Evolutionary conservation across 1,284 basidiomycete species (phyloP).

Genomic region (Trichosporon sp.): DNA sequence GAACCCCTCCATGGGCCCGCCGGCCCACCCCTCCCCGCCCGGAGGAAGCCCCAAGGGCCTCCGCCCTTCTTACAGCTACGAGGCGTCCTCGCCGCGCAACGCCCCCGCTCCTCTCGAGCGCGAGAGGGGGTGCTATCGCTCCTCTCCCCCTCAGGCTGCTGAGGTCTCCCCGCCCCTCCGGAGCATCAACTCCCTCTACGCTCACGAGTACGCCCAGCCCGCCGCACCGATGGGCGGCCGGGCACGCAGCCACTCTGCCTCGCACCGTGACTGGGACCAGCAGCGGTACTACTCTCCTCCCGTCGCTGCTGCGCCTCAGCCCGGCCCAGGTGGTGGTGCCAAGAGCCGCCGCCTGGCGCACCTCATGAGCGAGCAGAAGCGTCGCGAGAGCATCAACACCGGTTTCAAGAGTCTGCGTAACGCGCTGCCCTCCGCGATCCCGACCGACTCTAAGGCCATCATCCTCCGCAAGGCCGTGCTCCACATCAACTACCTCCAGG

Average conservation of each 20-base stretch:
- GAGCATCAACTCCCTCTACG: slow-evolving; percentile 18
- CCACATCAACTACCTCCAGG: slow-evolving; percentile 48
- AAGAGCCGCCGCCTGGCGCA: slow-evolving; percentile 51
- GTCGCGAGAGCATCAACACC: slow-evolving; percentile 54
- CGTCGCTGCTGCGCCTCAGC: slow-evolving; percentile 16
- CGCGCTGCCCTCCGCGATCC: slow-evolving; percentile 42
- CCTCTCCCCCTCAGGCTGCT: slow-evolving; percentile 4
- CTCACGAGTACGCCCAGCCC: not conserved
- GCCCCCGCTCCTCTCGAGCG: slow-evolving; percentile 1
- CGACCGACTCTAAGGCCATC: slow-evolving; percentile 53
- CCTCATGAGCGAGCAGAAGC: slow-evolving; percentile 53
- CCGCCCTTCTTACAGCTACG: slow-evolving; percentile 30
- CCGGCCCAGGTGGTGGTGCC: slow-evolving; percentile 32
- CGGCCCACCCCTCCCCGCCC: slow-evolving; percentile 2
- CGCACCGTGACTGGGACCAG: slow-evolving; percentile 28
- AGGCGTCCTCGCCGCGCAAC: slow-evolving; percentile 14
- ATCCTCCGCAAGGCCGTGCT: slow-evolving; percentile 52
- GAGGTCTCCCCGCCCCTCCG: slow-evolving; percentile 24
- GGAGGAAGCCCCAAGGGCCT: slow-evolving; percentile 11
- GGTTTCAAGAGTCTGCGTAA: slow-evolving; percentile 48
- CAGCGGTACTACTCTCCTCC: slow-evolving; percentile 18
- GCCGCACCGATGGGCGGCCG: slow-evolving; percentile 22
- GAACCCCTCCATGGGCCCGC: slow-evolving; percentile 25
- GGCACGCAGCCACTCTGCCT: slow-evolving; percentile 29
- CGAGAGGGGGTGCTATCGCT: slow-evolving; percentile 20